phyloP scores from a whole-genome alignment of 2,329 filamentous ascomycete genomes.

The Exophiala sp. region DNA sequence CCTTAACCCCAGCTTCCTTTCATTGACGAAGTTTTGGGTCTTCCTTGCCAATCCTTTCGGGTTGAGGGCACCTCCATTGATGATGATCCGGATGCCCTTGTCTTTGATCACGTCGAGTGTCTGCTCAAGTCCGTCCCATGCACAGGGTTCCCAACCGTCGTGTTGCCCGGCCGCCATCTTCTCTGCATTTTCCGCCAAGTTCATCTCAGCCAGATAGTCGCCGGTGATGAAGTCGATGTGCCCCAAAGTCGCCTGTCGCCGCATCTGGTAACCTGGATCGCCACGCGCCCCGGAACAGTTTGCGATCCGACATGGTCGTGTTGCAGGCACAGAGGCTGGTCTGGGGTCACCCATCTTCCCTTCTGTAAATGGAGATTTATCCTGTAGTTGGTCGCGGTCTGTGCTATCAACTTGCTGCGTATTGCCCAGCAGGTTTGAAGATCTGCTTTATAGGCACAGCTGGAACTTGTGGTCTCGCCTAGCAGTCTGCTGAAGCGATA shows the following conservation, averaged over 20 bases:
- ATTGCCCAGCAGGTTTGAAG: no score
- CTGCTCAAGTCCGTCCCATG: conserved; percentile 46
- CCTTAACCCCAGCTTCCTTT: conserved; percentile 36
- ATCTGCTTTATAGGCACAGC: no score
- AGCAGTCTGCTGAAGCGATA: no score
- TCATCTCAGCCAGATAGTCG: conserved; percentile 47
- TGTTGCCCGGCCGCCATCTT: conserved; percentile 39
- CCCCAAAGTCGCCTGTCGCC: conserved; percentile 34
- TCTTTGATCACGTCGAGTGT: conserved; percentile 43
- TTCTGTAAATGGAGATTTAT: no score
- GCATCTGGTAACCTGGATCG: conserved; percentile 36
- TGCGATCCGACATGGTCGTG: conserved; percentile 32
- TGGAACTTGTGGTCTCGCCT: no score
- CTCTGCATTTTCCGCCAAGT: conserved; percentile 44
- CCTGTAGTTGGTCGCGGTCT: no score
- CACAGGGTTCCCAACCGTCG: conserved; percentile 43
- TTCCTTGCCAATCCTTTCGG: conserved; percentile 48
- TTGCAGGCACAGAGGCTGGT: no score
- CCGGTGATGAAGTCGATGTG: conserved; percentile 50
- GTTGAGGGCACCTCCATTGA: conserved; percentile 54
- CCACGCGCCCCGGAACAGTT: conserved; percentile 35
- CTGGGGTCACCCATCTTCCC: no score
- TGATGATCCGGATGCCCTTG: conserved; percentile 49
- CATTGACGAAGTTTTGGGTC: conserved; percentile 31
- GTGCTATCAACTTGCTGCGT: no score